Conservation (phyloP, 768 basidiomycete genomes). For the Lactarius akahatsu region DNA sequence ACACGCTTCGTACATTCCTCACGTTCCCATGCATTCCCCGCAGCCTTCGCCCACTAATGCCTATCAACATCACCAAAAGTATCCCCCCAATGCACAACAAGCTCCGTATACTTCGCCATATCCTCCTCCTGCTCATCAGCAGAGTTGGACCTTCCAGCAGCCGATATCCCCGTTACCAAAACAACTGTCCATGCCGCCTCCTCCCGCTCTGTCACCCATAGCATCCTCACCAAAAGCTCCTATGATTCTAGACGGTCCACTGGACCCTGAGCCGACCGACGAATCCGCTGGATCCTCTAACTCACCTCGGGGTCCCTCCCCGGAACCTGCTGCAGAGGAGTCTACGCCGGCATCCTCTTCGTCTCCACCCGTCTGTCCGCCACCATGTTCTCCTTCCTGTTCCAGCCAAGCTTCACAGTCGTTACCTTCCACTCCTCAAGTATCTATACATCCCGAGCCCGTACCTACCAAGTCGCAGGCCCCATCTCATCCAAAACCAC, state of each 20-base stretch:
- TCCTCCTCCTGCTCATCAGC: conserved; percentile 27
- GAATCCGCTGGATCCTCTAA: conserved; percentile 1
- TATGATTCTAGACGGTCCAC: conserved; percentile 23
- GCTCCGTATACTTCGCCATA: conserved; percentile 36
- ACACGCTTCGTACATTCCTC: conserved; percentile 42
- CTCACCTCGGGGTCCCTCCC: conserved; percentile 5
- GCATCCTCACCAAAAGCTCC: conserved; percentile 21
- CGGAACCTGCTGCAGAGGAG: background rate
- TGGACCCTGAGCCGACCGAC: conserved; percentile 18
- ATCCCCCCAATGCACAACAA: conserved; percentile 32
- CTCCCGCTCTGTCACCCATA: conserved; percentile 29
- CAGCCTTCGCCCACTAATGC: conserved; percentile 35
- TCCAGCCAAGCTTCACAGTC: conserved; percentile 17
- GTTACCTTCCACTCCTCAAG: conserved; percentile 11
- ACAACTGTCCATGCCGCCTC: conserved; percentile 54
- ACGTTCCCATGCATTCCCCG: conserved; percentile 30
- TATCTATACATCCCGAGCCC: background rate
- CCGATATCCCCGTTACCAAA: conserved; percentile 61
- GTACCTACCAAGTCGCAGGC: background rate
- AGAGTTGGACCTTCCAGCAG: conserved; percentile 48
- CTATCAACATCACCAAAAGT: conserved; percentile 37
- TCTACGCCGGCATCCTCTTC: conserved; percentile 3
- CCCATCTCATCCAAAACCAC: conserved; percentile 4
- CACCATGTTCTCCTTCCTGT: conserved; percentile 5
- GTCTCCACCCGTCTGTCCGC: background rate